Evolutionary conservation across 768 basidiomycete species (phyloP), one percentile per base, ranked within the genome.

Genomic region (Dentipellis fragilis): DNA sequence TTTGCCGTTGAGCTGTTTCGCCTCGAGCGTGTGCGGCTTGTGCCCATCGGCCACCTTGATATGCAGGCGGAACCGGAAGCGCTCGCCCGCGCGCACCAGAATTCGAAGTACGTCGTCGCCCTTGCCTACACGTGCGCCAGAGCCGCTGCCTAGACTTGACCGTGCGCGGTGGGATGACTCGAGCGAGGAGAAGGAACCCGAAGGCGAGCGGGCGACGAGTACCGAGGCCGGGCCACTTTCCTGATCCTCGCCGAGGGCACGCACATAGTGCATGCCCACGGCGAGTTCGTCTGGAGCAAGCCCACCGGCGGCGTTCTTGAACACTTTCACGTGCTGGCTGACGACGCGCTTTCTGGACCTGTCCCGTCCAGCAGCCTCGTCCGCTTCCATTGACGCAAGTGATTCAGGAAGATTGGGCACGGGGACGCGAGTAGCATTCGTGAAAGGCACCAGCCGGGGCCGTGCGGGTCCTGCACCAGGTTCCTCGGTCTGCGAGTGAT

Each of bases 391-490:
- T 17, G 48, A 49, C 2, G 48, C 57, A 54, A 46, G 51, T 54
- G 16, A 16, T 39, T 52, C 55, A 53, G 75, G 62, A 57, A 77
- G 64, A 59, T 76, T 73, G 21, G 85, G 83, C 1, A 80, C 73
- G 17, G 85, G 85, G 22, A 85, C 84, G 17, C 83, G 80, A 17
- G 77, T 75, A 14, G 83, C 80, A 58, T 79, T 80, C 7, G 82
- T 86, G 64, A 89, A 88, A 23, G 83, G 86, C 36, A 87, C 84
- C 34, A 89, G 67, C 35, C 84, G 78, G 36, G 86, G 84, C 12
- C 78, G 76, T 12, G 72, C 65, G 38, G 48, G 48, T 0, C 40
- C 40, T 3, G 48, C 48, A 7, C 21, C 48, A 14, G 60, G 64
- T 12, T 48, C 59, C 60, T 61, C 10, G 64, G 65, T 38, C 48